These are phyloP conservation scores for Moesziomyces parantarcticus DNA, from an alignment of 1,284 basidiomycete genomes.

Conservation along the genomic window DNA sequence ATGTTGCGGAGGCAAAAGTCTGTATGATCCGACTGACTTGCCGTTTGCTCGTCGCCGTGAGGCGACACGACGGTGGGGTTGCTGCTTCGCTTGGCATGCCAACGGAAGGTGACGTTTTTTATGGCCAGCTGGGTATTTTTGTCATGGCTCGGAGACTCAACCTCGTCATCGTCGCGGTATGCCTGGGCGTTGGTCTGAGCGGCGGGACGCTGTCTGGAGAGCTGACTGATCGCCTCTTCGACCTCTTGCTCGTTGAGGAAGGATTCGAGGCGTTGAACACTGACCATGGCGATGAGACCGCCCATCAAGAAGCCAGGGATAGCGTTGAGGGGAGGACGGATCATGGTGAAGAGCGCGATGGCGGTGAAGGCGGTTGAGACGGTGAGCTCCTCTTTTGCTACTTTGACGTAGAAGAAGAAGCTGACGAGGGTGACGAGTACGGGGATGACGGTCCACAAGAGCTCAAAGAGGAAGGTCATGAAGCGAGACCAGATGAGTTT, in stretches of 20 bases:
- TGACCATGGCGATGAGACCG: conserved; percentile 72
- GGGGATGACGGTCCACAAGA: conserved; percentile 65
- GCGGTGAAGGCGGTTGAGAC: conserved; percentile 58
- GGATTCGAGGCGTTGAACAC: conserved; percentile 81
- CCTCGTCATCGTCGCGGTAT: conserved; percentile 69
- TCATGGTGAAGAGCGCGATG: conserved; percentile 50
- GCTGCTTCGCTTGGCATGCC: conserved; percentile 11
- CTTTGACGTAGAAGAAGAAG: conserved; percentile 60
- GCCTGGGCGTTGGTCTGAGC: conserved; percentile 67
- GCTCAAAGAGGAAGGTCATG: conserved; percentile 67
- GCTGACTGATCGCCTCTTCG: conserved; percentile 31
- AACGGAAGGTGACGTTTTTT: conserved; percentile 18
- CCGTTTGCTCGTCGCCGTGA: neutral
- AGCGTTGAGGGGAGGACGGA: conserved; percentile 55
- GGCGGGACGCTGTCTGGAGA: conserved; percentile 11
- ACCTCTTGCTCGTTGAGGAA: conserved; percentile 87
- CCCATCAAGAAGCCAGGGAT: conserved; percentile 70
- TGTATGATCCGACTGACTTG: neutral
- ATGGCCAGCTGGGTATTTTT: conserved; percentile 10
- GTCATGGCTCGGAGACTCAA: conserved; percentile 67
- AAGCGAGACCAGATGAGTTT: conserved; percentile 50
- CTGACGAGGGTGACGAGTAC: conserved; percentile 54
- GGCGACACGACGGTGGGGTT: neutral
- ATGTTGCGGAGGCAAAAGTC: conserved; percentile 42
- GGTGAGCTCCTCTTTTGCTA: conserved; percentile 50